Evolutionary conservation across 2,329 filamentous ascomycete genomes (phyloP), one percentile per base, ranked within the genome.

Genomic region (Ambrosiella cleistominuta): DNA sequence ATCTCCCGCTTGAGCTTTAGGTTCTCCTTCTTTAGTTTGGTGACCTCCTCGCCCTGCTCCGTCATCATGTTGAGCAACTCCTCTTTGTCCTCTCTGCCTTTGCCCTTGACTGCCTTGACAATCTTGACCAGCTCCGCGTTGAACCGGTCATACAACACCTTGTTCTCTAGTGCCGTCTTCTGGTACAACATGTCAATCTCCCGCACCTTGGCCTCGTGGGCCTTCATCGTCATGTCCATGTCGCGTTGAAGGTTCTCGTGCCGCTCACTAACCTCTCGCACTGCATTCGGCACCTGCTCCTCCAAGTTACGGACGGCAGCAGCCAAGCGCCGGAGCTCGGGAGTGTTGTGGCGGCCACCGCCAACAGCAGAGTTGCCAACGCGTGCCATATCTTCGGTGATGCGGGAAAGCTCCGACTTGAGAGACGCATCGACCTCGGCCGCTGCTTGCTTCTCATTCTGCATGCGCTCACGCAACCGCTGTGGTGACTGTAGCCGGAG

Each of bases 101-200:
- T 84, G 61, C 79, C 79, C 68, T 81, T 81, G 53, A 93, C 76
- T 45, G 84, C 86, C 68, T 81, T 85, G 49, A 89, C 76, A 61
- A 96, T 86, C 72, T 86, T 88, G 64, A 81, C 85, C 53, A 97
- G 72, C 70, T 96, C 91, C n/a, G 82, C 80, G 65, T 96, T 95
- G 74, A 96, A 95, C 61, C 83, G 84, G 63, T 91, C 86, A 69
- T 96, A 96, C 58, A 97, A 75, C 37, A 91, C 79, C 70, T 96
- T 90, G 65, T 96, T 97, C 73, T 97, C 91, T 0, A 88, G 86
- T 64, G 83, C 88, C 13, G 83, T 80, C 66, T 95, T 88, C 63
- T 88, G 86, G 71, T 94, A 95, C 56, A 95, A 73, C 70, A 94
- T 86, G 67, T 96, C 90, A 57, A 96, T 80, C 45, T 85, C 85